Base-by-base conservation (phyloP, 495 filamentous ascomycete species). In the Lasiosphaeria ovina region DNA sequence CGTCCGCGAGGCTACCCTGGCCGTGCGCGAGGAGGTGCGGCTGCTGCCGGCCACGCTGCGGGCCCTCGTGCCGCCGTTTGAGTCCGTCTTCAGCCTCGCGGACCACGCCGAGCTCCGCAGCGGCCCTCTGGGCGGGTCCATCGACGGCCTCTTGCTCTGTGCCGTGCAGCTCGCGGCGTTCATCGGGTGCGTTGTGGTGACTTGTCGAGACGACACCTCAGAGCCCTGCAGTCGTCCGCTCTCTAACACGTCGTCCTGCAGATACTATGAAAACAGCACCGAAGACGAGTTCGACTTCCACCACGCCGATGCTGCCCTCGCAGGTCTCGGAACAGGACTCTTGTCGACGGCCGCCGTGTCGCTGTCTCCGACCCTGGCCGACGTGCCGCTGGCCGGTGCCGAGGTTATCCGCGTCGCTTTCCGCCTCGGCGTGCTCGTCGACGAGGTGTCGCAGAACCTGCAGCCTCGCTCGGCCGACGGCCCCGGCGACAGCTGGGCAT, bases 331-430 rank as follows among this genome's bases (percentile, higher is more conserved):
- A 68, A 88, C 81, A 7, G 85, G 84, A 50, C 72, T 85, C 33
- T 66, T 90, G 52, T 79, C 87, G 8, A 83, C 84, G 31, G 75
- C 86, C n/a, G 88, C 84, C 9, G 77, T 90, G 1, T 80, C 84
- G 49, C 84, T 77, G 16, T 78, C 86, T 0, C 79, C 70, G 8
- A 83, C 78, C 8, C 66, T 88, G 12, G 72, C 81, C 33, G 84
- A 87, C 42, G 73, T 91, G 1, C 69, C 89, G 12, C 74, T 78
- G 5, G 68, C 81, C 12, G 86, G 81, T 14, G 81, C 88, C 33
- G 79, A 89, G 66, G 79, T 80, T 1, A 84, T 89, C 4, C 74
- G 83, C 45, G 71, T 87, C 47, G 81, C 88, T 33, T 85, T 92
- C 61, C 75, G 87, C 49, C 70, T 82, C 6, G 88, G 87, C 24